A percentile compares a stretch with the other conserved stretches of the same genome.
Evolutionary conservation across 352 stramenopile species (phyloP).

Genomic region (Globisporangium barbulae): DNA sequence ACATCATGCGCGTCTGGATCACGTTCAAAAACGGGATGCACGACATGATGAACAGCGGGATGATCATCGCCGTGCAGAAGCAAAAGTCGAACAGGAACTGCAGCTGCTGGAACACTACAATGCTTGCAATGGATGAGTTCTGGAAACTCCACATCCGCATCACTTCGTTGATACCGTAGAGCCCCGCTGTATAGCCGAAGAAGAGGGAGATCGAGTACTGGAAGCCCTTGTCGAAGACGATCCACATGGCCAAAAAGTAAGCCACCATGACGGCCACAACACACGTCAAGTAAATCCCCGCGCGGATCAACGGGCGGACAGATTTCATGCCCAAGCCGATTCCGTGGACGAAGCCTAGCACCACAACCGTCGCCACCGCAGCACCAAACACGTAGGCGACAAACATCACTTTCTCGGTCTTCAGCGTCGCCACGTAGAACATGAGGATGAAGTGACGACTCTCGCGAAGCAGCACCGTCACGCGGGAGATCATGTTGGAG

Average conservation of each 20-base stretch:
- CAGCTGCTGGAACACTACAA: conserved; percentile 65
- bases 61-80: conserved; percentile 60
- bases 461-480: conserved; percentile 69
- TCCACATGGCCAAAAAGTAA: conserved; percentile 52
- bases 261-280: conserved; percentile 27
- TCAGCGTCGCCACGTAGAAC: conserved; percentile 66
- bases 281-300: conserved; percentile 37
- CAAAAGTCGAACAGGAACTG: conserved; percentile 79
- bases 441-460: conserved; percentile 73
- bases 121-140: conserved; percentile 48
- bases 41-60: conserved; percentile 65
- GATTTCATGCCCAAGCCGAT: conserved; percentile 47
- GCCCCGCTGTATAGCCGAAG: conserved; percentile 54
- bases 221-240: conserved; percentile 36
- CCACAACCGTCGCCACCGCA: conserved; percentile 43
- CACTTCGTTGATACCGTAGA: conserved; percentile 77
- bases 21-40: conserved; percentile 75
- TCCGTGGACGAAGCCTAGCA: conserved; percentile 42
- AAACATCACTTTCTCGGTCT: conserved; percentile 45
- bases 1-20: conserved; percentile 86
- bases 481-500: conserved; percentile 63
- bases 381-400: conserved; percentile 45
- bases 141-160: conserved; percentile 69
- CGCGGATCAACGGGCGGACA: conserved; percentile 37
- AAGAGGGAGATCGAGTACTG: conserved; percentile 50